These are phyloP conservation scores for Ogataea neopini DNA, from an alignment of 805 yeast species.

Conservation along the genomic window DNA sequence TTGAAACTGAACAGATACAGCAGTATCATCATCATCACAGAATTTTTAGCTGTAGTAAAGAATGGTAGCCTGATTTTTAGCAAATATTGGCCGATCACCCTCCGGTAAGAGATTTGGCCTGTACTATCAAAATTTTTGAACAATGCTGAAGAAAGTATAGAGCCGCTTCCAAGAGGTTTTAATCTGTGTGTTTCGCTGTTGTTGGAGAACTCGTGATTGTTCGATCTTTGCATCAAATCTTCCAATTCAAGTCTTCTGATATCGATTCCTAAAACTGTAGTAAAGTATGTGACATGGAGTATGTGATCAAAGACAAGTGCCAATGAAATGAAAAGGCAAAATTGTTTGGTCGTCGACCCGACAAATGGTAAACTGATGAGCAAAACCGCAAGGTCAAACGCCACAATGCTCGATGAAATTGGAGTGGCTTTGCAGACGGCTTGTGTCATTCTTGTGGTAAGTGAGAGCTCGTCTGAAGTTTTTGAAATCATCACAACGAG, in stretches of 20 bases:
- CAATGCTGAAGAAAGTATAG: conserved; percentile 23
- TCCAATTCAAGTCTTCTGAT: conserved; percentile 60
- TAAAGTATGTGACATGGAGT: conserved; percentile 62
- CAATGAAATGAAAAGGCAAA: conserved; percentile 46
- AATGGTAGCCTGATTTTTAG: conserved; percentile 41
- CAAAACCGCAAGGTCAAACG: conserved; percentile 27
- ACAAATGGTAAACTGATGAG: conserved; percentile 32
- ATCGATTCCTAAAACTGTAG: conserved; percentile 69
- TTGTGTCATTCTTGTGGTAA: conserved; percentile 38
- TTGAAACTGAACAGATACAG: conserved; percentile 34
- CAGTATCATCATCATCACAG: conserved; percentile 29
- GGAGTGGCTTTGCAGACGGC: conserved; percentile 40
- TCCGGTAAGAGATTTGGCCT: conserved; percentile 17
- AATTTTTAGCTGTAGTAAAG: conserved; percentile 34
- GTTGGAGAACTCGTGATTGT: conserved; percentile 17
- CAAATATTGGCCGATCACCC: conserved; percentile 33
- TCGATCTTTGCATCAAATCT: conserved; percentile 43
- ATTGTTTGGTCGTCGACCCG: conserved; percentile 35
- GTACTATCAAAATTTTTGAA: conserved; percentile 11
- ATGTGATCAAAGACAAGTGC: conserved; percentile 59
- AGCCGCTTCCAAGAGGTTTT: conserved; percentile 25
- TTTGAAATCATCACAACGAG: conserved; percentile 41
- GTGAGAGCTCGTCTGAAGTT: conserved; percentile 44
- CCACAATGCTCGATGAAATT: conserved; percentile 38
- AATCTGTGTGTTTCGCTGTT: conserved; percentile 5